phyloP scores from a whole-genome alignment of 495 filamentous ascomycete genomes.

The Xylaria curta region DNA sequence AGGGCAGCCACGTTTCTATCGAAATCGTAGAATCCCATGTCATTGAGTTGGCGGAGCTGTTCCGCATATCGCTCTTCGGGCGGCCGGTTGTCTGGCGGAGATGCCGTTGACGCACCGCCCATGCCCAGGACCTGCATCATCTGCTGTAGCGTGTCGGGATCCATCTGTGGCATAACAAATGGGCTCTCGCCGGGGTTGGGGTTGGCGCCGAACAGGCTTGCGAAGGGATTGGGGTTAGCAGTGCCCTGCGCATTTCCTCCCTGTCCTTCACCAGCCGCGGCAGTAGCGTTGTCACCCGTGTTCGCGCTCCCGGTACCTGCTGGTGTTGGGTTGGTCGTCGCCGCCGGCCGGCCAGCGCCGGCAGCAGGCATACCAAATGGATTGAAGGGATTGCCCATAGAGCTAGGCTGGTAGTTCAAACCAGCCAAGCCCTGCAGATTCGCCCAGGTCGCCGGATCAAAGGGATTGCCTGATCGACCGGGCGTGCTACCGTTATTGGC shows the following conservation, averaged over 20 bases:
- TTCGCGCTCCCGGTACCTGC: conserved; percentile 23
- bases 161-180: conserved; percentile 30
- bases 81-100: conserved; percentile 78
- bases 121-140: conserved; percentile 47
- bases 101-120: conserved; percentile 49
- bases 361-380: conserved; percentile 27
- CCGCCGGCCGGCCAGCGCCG: conserved; percentile 2
- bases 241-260: conserved; percentile 27
- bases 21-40: conserved; percentile 99
- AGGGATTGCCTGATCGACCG: conserved; percentile 50
- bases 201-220: conserved; percentile 47
- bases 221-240: conserved; percentile 48
- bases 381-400: conserved; percentile 18
- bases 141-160: conserved; percentile 55
- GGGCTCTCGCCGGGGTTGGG: conserved; percentile 22
- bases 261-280: conserved; percentile 35
- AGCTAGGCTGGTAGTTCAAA: conserved; percentile 28
- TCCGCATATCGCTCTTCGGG: conserved; percentile 93
- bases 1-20: conserved; percentile 90
- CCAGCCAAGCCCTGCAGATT: conserved; percentile 30
- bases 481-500: conserved; percentile 18
- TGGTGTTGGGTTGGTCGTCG: neutral
- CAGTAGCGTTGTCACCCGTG: conserved; percentile 14
- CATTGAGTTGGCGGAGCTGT: conserved; percentile 91
- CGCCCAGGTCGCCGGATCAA: conserved; percentile 44